Evolutionary conservation across 129 eudicot species (phyloP), one percentile per base, ranked within the genome.

Genomic region (Cynara cardunculus): DNA sequence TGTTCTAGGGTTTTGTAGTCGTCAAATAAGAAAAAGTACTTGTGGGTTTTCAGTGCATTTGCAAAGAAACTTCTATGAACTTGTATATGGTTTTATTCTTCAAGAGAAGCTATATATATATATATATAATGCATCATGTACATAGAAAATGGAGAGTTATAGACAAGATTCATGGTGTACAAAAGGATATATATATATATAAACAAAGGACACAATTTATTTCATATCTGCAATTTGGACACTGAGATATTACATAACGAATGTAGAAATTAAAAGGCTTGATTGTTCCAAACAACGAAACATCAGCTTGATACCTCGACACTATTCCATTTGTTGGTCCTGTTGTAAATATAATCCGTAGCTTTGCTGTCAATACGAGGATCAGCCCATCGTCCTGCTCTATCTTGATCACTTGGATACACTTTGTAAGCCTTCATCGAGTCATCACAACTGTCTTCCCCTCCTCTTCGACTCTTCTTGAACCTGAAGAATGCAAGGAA

Each of bases 391-490:
- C 62, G 77, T 19, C 77, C 77, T 2, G 62, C 77, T 39, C 77
- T 39, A 21, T 73, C 77, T 73, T 73, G 77, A 73, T 73, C 77
- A 61, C 85, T 76, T 3, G 77, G 85, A 61, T 75, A 82, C 77
- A 82, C 85, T 76, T 82, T 82, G 70, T 66, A 82, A 14, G 80
- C 85, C 65, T 75, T 82, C 71, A 74, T 10, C 1, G 85, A 26
- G 19, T 75, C 77, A 28, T 82, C 81, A 71, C 69, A 73, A 73
- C 25, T 28, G 31, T 41, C 53, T 22, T 73, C 77, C 16, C 30
- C 31, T 13, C 62, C 76, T 72, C 62, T 22, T 35, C 77, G 62
- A 21, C 34, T 73, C 77, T 73, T 73, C 30, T 39, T 73, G 26
- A 56, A 19, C 27, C 27, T 73, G 31, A 21, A 31, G 62, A 22